Evolutionary conservation across 768 basidiomycete species (phyloP).

Genomic region (Tylopilus sp.): DNA sequence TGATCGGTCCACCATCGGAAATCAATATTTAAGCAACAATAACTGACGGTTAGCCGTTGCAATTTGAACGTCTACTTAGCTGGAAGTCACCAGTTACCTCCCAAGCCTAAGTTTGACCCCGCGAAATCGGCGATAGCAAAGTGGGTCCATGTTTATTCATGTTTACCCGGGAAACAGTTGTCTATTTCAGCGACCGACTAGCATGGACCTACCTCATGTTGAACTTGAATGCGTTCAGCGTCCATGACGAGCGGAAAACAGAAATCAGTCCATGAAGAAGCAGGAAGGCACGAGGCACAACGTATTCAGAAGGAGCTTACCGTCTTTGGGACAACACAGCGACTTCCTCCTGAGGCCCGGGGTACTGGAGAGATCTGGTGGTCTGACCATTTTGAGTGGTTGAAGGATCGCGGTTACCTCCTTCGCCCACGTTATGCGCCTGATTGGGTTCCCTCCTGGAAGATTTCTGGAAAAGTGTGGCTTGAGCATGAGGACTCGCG

Average conservation of each 20-base stretch:
- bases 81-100: not conserved
- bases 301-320: slow-evolving; percentile 2
- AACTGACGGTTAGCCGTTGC: not conserved
- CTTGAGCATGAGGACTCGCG: not conserved
- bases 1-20: not conserved
- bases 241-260: slow-evolving; percentile 2
- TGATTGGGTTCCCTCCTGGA: slow-evolving; percentile 22
- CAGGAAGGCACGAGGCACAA: not conserved
- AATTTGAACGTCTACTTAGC: not conserved
- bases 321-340: not conserved
- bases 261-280: not conserved
- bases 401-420: slow-evolving; percentile 14
- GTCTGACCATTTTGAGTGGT: slow-evolving; percentile 10
- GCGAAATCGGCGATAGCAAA: not conserved
- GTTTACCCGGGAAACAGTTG: not conserved
- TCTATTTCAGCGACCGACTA: not conserved
- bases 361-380: slow-evolving; percentile 6
- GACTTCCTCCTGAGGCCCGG: not conserved
- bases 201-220: not conserved
- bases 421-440: slow-evolving; percentile 22
- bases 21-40: no score
- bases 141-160: not conserved
- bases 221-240: not conserved
- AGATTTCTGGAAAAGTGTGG: not conserved
- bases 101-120: not conserved